Evolutionary conservation across 2,329 filamentous ascomycete species (phyloP).

Genomic region (Pyrenophora teres): DNA sequence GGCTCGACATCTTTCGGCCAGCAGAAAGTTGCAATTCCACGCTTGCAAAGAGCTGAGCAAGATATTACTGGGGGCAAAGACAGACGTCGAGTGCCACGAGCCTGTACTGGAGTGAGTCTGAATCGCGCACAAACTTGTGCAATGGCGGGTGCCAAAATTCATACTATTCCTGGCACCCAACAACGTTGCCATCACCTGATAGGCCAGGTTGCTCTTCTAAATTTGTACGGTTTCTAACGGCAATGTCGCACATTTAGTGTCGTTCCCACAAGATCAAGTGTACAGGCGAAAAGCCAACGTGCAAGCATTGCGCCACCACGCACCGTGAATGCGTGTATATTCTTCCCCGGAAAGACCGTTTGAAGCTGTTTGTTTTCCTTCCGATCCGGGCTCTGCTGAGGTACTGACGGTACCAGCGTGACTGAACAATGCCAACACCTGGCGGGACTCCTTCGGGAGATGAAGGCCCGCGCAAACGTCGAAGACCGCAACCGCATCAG

Average conservation of each 20-base stretch:
- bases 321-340: constrained; percentile 47
- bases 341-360: constrained; percentile 45
- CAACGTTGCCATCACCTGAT: constrained; percentile 2
- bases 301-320: constrained; percentile 44
- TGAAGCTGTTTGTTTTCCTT: constrained; percentile 38
- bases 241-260: constrained; percentile 29
- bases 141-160: background rate
- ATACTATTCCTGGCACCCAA: background rate
- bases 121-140: constrained; percentile 1
- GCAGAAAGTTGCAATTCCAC: constrained; percentile 41
- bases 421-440: constrained; percentile 38
- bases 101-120: constrained; percentile 36
- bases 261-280: constrained; percentile 50
- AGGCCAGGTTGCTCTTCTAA: background rate
- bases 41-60: constrained; percentile 27
- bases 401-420: constrained; percentile 28
- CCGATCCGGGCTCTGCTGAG: background rate
- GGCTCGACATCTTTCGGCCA: constrained; percentile 14
- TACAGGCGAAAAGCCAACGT: constrained; percentile 44
- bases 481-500: constrained; percentile 30
- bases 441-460: constrained; percentile 26
- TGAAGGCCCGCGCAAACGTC: constrained; percentile 23
- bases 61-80: constrained; percentile 23
- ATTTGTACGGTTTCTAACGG: constrained; percentile 16
- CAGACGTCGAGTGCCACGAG: constrained; percentile 32